Evolutionary conservation across 352 stramenopile genomes (phyloP).

Genomic region (Pythium diclinum): DNA sequence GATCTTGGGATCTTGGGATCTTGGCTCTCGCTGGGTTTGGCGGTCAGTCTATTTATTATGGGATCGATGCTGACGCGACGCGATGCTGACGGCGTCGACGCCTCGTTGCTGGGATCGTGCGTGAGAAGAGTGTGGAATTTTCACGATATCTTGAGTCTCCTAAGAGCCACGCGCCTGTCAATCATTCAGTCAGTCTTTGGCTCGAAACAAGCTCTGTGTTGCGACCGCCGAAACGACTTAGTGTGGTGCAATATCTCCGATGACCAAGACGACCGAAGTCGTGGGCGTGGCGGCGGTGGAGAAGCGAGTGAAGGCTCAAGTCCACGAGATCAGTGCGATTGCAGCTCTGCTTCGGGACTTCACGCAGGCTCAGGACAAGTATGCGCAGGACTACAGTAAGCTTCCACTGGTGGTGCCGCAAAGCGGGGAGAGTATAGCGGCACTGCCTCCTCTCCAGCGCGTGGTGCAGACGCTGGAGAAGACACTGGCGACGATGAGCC

Average conservation of each 20-base stretch:
- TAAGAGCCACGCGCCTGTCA: neutral
- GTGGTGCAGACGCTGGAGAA: conserved; percentile 31
- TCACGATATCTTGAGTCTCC: conserved; percentile 1
- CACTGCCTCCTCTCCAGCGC: conserved; percentile 24
- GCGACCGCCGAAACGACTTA: neutral
- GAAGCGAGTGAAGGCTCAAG: conserved; percentile 29
- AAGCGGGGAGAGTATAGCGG: conserved; percentile 5
- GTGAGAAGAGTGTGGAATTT: neutral
- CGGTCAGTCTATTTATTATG: neutral
- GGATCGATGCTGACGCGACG: neutral
- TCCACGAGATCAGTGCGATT: conserved; percentile 31
- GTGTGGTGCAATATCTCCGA: neutral
- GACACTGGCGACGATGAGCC: conserved; percentile 25
- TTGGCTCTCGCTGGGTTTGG: neutral
- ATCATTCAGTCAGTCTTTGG: neutral
- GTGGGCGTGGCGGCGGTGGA: conserved; percentile 24
- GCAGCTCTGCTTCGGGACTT: conserved; percentile 36
- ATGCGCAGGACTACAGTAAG: conserved; percentile 30
- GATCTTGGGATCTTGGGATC: conserved; percentile 1
- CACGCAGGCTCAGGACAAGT: conserved; percentile 33
- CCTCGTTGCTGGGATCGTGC: neutral
- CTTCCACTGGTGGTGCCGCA: conserved; percentile 23
- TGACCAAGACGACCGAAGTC: neutral
- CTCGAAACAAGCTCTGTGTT: neutral
- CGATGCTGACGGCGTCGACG: neutral